A percentile compares a stretch with the other conserved stretches of the same genome.
These are phyloP conservation scores for Solanum acaule DNA, from an alignment of 257 asterid species.

Conservation along the genomic window DNA sequence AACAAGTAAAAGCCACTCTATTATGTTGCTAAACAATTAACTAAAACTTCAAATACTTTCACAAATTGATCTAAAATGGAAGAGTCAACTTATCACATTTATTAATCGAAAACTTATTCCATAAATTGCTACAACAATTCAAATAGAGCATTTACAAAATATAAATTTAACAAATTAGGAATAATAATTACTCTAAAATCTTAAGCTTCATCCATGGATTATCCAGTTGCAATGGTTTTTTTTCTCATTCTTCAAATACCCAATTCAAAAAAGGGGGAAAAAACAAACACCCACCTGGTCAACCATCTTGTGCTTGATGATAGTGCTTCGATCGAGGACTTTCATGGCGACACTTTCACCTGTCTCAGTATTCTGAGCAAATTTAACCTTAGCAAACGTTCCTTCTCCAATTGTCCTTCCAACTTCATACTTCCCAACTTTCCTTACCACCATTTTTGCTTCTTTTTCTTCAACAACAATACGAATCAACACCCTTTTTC, in stretches of 20 bases:
- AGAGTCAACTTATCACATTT: background rate
- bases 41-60: background rate
- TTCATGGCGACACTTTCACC: constrained; percentile 99
- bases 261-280: background rate
- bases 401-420: constrained; percentile 99
- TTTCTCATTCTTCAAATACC: background rate
- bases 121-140: background rate
- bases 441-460: constrained; percentile 72
- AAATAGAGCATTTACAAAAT: background rate
- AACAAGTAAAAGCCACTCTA: background rate
- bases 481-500: background rate
- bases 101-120: background rate
- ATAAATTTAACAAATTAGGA: background rate
- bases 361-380: constrained; percentile 94
- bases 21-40: background rate
- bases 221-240: background rate
- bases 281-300: constrained; percentile 50
- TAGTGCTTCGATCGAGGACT: constrained; percentile 90
- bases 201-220: background rate
- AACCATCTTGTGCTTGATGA: constrained; percentile 94
- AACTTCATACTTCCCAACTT: constrained; percentile 94
- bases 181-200: background rate
- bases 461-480: background rate
- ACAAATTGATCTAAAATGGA: background rate
- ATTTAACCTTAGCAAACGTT: constrained; percentile 96